Conservation (phyloP, 1,284 basidiomycete species). For the Macrocystidia cucumis region DNA sequence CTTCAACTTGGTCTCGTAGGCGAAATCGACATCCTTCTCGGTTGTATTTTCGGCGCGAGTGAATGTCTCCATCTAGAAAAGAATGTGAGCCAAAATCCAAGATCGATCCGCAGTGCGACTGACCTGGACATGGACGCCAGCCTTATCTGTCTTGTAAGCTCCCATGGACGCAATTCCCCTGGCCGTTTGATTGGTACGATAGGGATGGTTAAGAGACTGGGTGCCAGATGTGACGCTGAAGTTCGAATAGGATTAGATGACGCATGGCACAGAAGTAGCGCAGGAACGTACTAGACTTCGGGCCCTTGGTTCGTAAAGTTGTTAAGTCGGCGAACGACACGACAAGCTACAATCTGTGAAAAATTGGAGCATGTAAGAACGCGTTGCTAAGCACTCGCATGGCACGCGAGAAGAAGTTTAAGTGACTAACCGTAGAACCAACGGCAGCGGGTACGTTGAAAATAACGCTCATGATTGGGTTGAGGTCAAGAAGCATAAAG, state of each 20-base stretch:
- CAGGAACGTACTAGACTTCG: constrained; percentile 41
- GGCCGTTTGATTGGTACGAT: constrained; percentile 11
- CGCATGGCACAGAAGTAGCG: constrained; percentile 3
- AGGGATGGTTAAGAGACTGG: constrained; percentile 11
- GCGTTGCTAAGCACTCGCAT: no score
- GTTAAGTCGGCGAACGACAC: constrained; percentile 52
- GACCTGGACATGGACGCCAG: constrained; percentile 20
- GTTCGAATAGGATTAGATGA: no score
- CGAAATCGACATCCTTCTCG: constrained; percentile 11
- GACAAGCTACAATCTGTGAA: constrained; percentile 54
- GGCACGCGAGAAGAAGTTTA: constrained; percentile 1
- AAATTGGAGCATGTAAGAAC: constrained; percentile 1
- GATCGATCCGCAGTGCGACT: constrained; percentile 1
- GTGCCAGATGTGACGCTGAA: background rate
- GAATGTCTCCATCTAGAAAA: constrained; percentile 37
- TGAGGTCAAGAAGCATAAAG: constrained; percentile 65
- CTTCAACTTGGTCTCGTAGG: constrained; percentile 14
- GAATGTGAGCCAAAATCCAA: constrained; percentile 6
- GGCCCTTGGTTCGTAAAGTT: constrained; percentile 40
- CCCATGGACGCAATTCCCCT: constrained; percentile 5
- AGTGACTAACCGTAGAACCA: constrained; percentile 44
- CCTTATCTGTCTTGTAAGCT: constrained; percentile 13
- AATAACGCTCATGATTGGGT: constrained; percentile 64
- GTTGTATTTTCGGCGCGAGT: constrained; percentile 21
- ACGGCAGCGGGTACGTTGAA: constrained; percentile 70